Base-by-base conservation (phyloP, 768 basidiomycete genomes). In the Boletus rubroflammeus region DNA sequence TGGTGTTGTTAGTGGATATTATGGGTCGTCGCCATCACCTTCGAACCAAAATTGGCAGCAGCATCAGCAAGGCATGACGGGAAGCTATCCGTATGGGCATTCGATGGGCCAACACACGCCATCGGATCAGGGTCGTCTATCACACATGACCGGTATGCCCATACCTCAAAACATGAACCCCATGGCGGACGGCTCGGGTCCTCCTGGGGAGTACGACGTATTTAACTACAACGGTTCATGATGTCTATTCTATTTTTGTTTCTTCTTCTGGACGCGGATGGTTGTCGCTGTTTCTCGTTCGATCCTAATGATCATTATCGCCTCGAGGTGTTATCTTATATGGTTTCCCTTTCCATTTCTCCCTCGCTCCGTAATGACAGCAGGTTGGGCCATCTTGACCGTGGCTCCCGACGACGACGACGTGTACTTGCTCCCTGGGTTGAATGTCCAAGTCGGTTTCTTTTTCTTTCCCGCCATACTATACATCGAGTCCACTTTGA, bases 181-280 rank as follows among this genome's bases (percentile, higher is more conserved):
- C 53, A 67, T 72, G 51, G 65, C 65, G 61, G 81, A 81, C 62
- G 73, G 72, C 62, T 67, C 71, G 51, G 72, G 70, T 44, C 50
- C 55, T 52, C 54, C 64, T 49, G 74, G 65, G 61, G 84, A 84
- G 51, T 79, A 81, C 60, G 82, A 83, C 57, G 69, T 82, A 57
- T 81, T 84, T 67, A 82, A 80, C 64, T 85, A 84, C 80, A 75
- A 70, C 60, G 73, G 74, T 52, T 76, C 69, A 74, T 72, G 66
- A 66, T 55, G 46, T 49, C 52, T 54, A 25, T 48, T 36, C 53
- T 47, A 63, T 62, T 48, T 26, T 39, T 25, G 44, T 54, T 56
- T 56, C 49, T 53, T 51, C 47, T 52, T 23, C 43, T 51, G 59
- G 59, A 58, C 40, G 44, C 47, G 62, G 61, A 60, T 64, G 48